Base-by-base conservation (phyloP, 352 stramenopile genomes). In the Phytophthora pisi region DNA sequence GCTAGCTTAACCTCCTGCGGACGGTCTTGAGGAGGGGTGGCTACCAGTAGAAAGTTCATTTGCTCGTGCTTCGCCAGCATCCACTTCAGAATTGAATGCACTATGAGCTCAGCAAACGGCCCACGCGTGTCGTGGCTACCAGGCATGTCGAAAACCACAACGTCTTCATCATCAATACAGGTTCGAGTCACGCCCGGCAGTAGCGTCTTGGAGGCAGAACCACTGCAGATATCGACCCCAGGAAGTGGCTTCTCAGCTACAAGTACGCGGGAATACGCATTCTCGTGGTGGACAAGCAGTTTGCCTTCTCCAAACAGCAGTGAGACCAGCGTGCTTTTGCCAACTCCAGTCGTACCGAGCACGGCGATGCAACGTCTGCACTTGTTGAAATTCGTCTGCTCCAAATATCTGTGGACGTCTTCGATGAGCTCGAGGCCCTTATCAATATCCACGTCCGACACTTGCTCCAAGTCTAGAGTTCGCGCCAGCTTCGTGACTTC, bases 61-160 rank as follows among this genome's bases (percentile, higher is more conserved):
- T 45, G 30, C 9, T 57, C 49, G n/a, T 58, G n/a, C 11, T 56
- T 64, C 13, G 43, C 34, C 5, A 69, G 6, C n/a, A 64, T 18
- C 64, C 64, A 61, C 47, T 61, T 51, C 10, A 61, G 18, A 10
- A 70, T 47, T 15, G 43, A 61, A 28, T 70, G 31, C 20, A 54
- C 42, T 0, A 70, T 42, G 5, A 70, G 57, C 30, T 66, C 51
- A 26, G 57, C 64, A 47, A 70, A 70, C 11, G 63, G 62, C 9
- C 62, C 54, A 40, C 62, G 47, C 11, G 63, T 65, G 36, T 70
- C 62, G 34, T 60, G 55, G 11, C 20, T 51, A n/a, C 50, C 64
- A 13, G 56, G 63, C 64, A 70, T 70, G 13, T 66, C 64, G 23
- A 65, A 57, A 2, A 70, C 23, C 0, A 57, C 18, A 13, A 61